Base-by-base conservation (phyloP, 1,284 basidiomycete genomes). In the Bjerkandera adusta region DNA sequence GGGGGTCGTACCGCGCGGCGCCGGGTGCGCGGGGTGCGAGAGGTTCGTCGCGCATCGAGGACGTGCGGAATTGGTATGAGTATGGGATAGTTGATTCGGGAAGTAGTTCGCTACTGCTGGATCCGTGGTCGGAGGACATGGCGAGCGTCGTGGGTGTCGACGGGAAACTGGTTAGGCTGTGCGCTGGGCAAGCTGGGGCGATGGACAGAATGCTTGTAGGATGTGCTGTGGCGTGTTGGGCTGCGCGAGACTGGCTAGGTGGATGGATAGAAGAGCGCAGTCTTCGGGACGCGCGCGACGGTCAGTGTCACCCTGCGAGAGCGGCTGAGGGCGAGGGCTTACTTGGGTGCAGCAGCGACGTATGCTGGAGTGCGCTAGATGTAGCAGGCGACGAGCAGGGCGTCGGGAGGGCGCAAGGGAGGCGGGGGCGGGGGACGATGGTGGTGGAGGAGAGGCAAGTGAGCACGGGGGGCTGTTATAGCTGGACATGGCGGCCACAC, bases 21-120 rank as follows among this genome's bases (percentile, higher is more conserved):
- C 26, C 13, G 3, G 43, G 36, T 22, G 45, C n/a, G n/a, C n/a
- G 21, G 32, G 41, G 49, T n/a, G 13, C 38, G 40, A 48, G 43
- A 34, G 44, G 45, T 20, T 55, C 54, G 34, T 47, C 48, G 45
- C 58, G 58, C 21, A 46, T 37, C 22, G 44, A 54, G 35, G 56
- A 55, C 24, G 43, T 37, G 44, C 53, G 47, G 46, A 53, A 51
- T 20, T 41, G 35, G 50, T 34, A 25, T 22, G 21, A 37, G 49
- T 46, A 49, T 55, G 50, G 44, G 54, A 12, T 20, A 24, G 39
- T 18, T 12, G 20, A 22, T 13, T 39, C 15, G 26, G 36, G 26
- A 24, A 21, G 13, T 11, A 38, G 36, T 33, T 36, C 27, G 37
- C 16, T 22, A 40, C 16, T 41, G 8, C 30, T 34, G 38, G 5